phyloP scores from a whole-genome alignment of 1,284 basidiomycete species.

The Exobasidium rhododendri region DNA sequence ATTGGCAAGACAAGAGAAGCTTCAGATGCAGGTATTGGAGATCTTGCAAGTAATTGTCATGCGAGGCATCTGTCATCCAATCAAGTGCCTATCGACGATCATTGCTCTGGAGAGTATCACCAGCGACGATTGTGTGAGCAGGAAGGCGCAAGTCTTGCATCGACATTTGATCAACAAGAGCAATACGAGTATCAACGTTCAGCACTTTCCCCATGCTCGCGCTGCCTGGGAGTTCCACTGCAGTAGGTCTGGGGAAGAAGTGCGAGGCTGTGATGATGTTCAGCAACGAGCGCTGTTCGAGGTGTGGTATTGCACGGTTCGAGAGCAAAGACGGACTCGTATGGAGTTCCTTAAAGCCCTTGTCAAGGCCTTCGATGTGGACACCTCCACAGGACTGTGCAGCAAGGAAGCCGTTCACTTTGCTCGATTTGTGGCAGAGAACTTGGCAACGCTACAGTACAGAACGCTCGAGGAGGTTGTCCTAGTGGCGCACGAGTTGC shows the following conservation, averaged over 20 bases:
- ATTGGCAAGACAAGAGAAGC: constrained; percentile 37
- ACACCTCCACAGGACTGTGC: constrained; percentile 56
- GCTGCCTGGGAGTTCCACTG: constrained; percentile 64
- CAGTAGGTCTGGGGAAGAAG: neutral
- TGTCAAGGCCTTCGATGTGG: constrained; percentile 73
- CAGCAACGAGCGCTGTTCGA: constrained; percentile 66
- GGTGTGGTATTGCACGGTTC: constrained; percentile 83
- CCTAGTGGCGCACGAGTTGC: constrained; percentile 76
- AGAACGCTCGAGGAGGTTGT: constrained; percentile 90
- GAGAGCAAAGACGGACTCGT: constrained; percentile 61
- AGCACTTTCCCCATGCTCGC: constrained; percentile 74
- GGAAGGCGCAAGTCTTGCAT: constrained; percentile 77
- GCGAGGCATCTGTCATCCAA: constrained; percentile 90
- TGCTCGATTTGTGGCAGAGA: constrained; percentile 86
- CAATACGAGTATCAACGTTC: constrained; percentile 78
- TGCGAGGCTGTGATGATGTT: neutral
- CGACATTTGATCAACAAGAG: constrained; percentile 81
- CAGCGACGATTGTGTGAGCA: constrained; percentile 61
- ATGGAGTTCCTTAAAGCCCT: constrained; percentile 83
- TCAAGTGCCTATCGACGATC: constrained; percentile 87
- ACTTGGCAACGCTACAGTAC: constrained; percentile 85
- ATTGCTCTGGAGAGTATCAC: constrained; percentile 86
- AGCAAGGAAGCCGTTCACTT: constrained; percentile 61
- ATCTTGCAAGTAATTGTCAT: constrained; percentile 86
- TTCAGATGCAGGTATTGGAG: constrained; percentile 82